Evolutionary conservation across 176 grass and related monocot species (phyloP).

Genomic region (Alopecurus myosuroides): DNA sequence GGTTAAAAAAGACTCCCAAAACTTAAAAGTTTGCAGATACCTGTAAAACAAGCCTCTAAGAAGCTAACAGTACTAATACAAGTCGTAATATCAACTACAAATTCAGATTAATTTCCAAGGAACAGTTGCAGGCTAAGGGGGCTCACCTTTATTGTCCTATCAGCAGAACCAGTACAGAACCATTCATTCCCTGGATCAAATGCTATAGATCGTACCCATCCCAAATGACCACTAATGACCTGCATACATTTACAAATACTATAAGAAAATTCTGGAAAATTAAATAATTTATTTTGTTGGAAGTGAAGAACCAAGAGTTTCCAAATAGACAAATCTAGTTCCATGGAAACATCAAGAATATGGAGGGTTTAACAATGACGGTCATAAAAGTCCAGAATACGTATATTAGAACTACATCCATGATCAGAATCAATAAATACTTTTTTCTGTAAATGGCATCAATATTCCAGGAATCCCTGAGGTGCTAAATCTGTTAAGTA

Average conservation of each 20-base stretch:
- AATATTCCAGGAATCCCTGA: background rate
- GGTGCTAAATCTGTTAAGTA: background rate
- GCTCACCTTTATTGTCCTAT: conserved; percentile 87
- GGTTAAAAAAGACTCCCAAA: background rate
- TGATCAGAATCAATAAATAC: background rate
- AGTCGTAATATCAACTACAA: background rate
- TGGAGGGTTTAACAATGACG: background rate
- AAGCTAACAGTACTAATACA: background rate
- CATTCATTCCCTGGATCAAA: conserved; percentile 91
- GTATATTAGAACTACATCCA: background rate
- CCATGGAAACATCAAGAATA: background rate
- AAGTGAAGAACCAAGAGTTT: background rate
- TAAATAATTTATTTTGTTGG: background rate
- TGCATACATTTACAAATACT: conserved; percentile 21
- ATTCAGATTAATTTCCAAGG: background rate
- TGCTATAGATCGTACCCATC: conserved; percentile 89
- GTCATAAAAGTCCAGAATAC: background rate
- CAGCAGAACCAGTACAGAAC: conserved; percentile 92
- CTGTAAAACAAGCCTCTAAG: background rate
- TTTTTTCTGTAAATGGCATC: background rate
- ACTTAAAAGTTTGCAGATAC: background rate
- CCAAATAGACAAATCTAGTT: background rate
- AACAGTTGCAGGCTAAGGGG: background rate
- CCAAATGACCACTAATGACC: conserved; percentile 97
- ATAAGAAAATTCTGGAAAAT: background rate